Percentiles rank a stretch among this genome's conserved stretches.
These are phyloP conservation scores for Ormosia emarginata DNA, from an alignment of 306 rosid genomes.

Conservation along the genomic window DNA sequence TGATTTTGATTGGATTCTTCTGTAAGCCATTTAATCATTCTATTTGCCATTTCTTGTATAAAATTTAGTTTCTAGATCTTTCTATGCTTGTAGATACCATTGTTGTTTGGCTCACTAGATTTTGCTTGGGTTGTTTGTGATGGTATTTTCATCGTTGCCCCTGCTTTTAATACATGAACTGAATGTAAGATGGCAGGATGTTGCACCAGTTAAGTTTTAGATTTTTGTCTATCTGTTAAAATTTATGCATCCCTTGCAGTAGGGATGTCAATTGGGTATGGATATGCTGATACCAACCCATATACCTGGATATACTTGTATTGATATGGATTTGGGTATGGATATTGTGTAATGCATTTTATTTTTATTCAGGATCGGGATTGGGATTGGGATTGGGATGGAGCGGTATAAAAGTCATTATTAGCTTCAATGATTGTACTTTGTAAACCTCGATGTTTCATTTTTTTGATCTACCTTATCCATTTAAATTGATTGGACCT, in stretches of 20 bases:
- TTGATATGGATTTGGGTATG: too few relatives aligned
- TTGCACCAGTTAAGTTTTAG: neutral
- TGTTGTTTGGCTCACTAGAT: neutral
- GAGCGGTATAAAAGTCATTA: neutral
- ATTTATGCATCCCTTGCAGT: neutral
- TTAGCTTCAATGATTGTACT: neutral
- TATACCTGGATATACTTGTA: too few relatives aligned
- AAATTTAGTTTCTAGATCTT: neutral
- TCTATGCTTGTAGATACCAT: neutral
- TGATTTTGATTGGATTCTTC: neutral
- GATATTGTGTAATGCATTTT: too few relatives aligned
- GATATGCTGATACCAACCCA: neutral
- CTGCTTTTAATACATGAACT: neutral
- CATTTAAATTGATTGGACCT: neutral
- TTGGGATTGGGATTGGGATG: too few relatives aligned
- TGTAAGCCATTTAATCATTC: neutral
- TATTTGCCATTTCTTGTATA: neutral
- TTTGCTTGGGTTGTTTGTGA: neutral
- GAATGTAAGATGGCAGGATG: neutral
- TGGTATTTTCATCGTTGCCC: too few relatives aligned
- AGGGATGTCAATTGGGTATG: too few relatives aligned
- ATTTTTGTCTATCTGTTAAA: neutral
- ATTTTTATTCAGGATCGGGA: too few relatives aligned
- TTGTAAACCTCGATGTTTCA: neutral
- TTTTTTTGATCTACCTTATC: too few relatives aligned